phyloP scores from a whole-genome alignment of 169 alveolate genomes.

The Besnoitia besnoiti region DNA sequence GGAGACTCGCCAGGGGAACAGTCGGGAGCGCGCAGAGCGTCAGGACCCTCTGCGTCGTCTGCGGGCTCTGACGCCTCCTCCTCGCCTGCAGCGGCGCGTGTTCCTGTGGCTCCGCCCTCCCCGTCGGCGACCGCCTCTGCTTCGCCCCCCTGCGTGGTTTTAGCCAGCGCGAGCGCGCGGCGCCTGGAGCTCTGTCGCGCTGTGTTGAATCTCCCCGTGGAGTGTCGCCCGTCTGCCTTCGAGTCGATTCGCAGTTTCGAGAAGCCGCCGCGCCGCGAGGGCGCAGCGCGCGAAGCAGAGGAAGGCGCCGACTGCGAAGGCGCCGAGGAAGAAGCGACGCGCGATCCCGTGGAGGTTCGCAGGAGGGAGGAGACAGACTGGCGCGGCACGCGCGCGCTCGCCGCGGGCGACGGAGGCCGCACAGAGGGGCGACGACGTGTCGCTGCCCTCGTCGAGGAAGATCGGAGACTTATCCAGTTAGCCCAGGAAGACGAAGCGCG shows the following conservation, averaged over 20 bases:
- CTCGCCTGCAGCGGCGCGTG: not conserved
- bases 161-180: conserved; percentile 10
- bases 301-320: no score
- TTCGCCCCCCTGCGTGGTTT: not conserved
- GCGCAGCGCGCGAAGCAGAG: not conserved
- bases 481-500: not conserved
- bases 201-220: not conserved
- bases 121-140: not conserved
- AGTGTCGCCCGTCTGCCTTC: not conserved
- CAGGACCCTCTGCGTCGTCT: not conserved
- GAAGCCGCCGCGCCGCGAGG: not conserved
- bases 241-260: not conserved
- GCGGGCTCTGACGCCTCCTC: not conserved
- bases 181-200: conserved; percentile 15
- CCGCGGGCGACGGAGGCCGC: not conserved
- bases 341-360: no score
- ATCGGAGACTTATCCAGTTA: not conserved
- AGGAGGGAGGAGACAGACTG: no score
- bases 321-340: no score
- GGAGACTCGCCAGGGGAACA: not conserved
- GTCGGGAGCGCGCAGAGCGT: no score
- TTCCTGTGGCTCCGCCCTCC: not conserved
- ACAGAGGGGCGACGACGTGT: not conserved
- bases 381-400: no score
- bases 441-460: not conserved